Evolutionary conservation across 106 monocot genomes (phyloP).

Genomic region (Gastrodia elata): DNA sequence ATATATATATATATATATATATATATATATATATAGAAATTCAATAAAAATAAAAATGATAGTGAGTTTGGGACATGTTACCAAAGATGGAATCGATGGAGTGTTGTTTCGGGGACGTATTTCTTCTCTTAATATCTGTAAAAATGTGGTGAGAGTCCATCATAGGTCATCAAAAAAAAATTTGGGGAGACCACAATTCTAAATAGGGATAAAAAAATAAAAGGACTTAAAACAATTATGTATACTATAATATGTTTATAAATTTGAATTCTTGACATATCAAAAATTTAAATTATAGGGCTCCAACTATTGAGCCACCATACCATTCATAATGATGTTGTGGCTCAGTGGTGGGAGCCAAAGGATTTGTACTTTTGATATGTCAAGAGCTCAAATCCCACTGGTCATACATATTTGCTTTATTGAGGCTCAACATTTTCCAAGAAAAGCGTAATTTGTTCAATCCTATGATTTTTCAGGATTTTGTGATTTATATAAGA

Average conservation of each 20-base stretch:
- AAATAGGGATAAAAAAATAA: not conserved
- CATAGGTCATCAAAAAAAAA: not conserved
- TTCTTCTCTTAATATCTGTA: constrained; percentile 13
- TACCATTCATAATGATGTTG: not conserved
- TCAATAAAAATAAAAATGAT: not conserved
- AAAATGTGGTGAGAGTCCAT: not conserved
- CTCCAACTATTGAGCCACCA: too few relatives aligned
- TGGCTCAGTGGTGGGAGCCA: not conserved
- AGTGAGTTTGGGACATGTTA: not conserved
- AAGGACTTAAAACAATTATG: not conserved
- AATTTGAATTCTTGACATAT: too few relatives aligned
- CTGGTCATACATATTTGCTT: too few relatives aligned
- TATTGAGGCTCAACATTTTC: not conserved
- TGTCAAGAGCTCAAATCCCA: too few relatives aligned
- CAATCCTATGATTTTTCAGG: not conserved
- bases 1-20: too few relatives aligned
- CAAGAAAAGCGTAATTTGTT: not conserved
- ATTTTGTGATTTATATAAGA: not conserved
- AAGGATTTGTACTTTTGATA: not conserved
- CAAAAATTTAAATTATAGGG: too few relatives aligned
- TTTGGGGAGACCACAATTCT: not conserved
- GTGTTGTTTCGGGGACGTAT: constrained; percentile 8
- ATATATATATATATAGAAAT: not conserved
- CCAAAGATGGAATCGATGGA: constrained; percentile 19
- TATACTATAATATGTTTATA: too few relatives aligned